These are phyloP conservation scores for Coleophoma crateriformis DNA, from an alignment of 2,329 filamentous ascomycete species.

Conservation along the genomic window DNA sequence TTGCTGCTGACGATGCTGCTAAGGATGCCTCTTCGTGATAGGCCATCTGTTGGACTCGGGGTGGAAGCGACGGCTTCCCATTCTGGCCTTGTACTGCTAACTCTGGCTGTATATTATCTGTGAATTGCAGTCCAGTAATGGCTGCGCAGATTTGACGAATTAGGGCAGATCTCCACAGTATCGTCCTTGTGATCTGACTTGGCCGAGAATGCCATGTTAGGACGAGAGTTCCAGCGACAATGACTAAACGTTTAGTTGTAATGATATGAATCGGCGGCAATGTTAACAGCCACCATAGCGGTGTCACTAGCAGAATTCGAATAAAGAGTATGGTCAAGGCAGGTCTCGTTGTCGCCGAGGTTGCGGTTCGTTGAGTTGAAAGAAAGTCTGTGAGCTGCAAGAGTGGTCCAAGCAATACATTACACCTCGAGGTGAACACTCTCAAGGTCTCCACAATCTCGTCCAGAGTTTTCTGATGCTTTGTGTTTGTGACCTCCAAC, in stretches of 20 bases:
- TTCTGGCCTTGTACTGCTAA: slow-evolving; percentile 13
- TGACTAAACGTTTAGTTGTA: slow-evolving; percentile 75
- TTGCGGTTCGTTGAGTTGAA: slow-evolving; percentile 83
- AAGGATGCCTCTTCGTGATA: slow-evolving; percentile 10
- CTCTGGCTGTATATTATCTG: slow-evolving; percentile 34
- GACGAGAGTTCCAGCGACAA: slow-evolving; percentile 81
- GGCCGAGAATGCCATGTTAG: slow-evolving; percentile 91
- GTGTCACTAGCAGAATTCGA: slow-evolving; percentile 80
- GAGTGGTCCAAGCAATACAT: slow-evolving; percentile 84
- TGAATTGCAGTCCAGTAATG: slow-evolving; percentile 76
- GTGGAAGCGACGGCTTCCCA: slow-evolving; percentile 25
- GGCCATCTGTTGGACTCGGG: slow-evolving; percentile 15
- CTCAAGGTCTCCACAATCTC: slow-evolving; percentile 94
- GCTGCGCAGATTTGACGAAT: slow-evolving; percentile 65
- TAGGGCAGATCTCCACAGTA: slow-evolving; percentile 82
- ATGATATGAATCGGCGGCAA: slow-evolving; percentile 79
- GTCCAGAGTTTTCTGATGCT: slow-evolving; percentile 89
- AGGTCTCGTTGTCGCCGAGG: slow-evolving; percentile 83
- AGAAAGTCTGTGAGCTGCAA: slow-evolving; percentile 88
- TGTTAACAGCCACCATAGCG: slow-evolving; percentile 79
- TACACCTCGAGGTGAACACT: slow-evolving; percentile 85
- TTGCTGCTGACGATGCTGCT: slow-evolving; percentile 23
- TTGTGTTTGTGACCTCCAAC: slow-evolving; percentile 57
- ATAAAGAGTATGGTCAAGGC: slow-evolving; percentile 87
- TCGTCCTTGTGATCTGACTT: slow-evolving; percentile 75